Conservation (phyloP, 1,284 basidiomycete genomes). For the Cryptococcus jaspeensis region DNA sequence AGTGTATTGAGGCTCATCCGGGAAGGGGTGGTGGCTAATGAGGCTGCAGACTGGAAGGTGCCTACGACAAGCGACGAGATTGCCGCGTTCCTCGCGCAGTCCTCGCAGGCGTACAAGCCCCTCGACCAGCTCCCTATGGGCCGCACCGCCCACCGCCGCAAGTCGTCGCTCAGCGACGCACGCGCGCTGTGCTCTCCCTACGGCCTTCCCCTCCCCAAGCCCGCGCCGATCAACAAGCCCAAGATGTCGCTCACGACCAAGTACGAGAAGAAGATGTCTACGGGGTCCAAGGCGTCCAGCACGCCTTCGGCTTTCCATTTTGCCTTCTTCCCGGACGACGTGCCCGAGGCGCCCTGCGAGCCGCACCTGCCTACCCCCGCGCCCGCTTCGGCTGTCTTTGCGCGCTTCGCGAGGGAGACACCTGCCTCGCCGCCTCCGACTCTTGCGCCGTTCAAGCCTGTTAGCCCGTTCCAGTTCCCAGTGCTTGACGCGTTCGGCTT, state of each 20-base stretch:
- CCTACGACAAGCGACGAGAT: constrained; percentile 29
- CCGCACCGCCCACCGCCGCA: constrained; percentile 26
- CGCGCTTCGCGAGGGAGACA: constrained; percentile 27
- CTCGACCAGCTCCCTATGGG: constrained; percentile 19
- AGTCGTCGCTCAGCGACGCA: constrained; percentile 27
- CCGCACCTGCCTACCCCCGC: not conserved
- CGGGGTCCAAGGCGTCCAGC: constrained; percentile 15
- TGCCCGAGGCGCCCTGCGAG: constrained; percentile 5
- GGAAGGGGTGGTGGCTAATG: not conserved
- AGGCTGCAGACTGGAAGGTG: constrained; percentile 24
- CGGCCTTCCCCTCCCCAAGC: constrained; percentile 25
- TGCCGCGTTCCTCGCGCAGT: constrained; percentile 35
- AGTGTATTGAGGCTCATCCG: not conserved
- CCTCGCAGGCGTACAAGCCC: constrained; percentile 32
- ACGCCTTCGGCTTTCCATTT: constrained; percentile 8
- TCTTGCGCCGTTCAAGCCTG: constrained; percentile 1
- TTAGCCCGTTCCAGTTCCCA: constrained; percentile 9
- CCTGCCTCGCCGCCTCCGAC: constrained; percentile 13
- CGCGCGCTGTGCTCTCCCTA: constrained; percentile 30
- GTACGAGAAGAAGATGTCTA: constrained; percentile 38
- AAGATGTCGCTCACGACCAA: constrained; percentile 34
- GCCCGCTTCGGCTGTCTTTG: constrained; percentile 24
- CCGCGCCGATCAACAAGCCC: constrained; percentile 18
- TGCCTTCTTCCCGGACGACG: constrained; percentile 16
- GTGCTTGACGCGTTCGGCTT: constrained; percentile 8